phyloP scores from a whole-genome alignment of 306 rosid genomes.

The Cucurbita pepo region DNA sequence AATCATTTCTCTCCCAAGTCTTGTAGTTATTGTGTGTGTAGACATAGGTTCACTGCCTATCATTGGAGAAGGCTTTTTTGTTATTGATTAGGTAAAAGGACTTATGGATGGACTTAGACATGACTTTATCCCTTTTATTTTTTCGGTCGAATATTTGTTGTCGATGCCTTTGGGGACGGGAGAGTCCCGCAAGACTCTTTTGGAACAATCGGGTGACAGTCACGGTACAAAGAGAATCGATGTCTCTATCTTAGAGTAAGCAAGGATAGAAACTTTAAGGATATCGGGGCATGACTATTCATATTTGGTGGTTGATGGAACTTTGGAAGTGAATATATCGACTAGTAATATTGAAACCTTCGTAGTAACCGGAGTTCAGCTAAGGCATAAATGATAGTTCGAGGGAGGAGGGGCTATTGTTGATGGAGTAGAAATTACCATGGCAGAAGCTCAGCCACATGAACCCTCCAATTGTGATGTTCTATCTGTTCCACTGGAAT shows the following conservation, averaged over 20 bases:
- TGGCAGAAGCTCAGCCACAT: neutral
- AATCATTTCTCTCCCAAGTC: neutral
- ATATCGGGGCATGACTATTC: neutral
- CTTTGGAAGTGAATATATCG: neutral
- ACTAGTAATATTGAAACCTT: neutral
- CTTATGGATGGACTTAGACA: neutral
- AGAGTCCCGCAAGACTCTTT: too few relatives aligned
- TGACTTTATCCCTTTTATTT: too few relatives aligned
- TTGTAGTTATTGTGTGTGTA: neutral
- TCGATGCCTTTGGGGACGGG: too few relatives aligned
- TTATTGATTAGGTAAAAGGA: neutral
- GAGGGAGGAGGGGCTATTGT: neutral
- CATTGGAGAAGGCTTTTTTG: neutral
- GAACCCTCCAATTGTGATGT: neutral
- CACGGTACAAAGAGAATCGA: too few relatives aligned
- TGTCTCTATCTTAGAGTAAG: too few relatives aligned
- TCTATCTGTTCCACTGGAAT: neutral
- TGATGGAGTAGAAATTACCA: neutral
- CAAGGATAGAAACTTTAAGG: neutral
- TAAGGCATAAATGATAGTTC: neutral
- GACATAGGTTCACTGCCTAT: neutral
- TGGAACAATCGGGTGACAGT: too few relatives aligned
- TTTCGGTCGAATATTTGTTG: too few relatives aligned
- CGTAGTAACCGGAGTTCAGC: neutral
- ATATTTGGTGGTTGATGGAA: neutral